Conservation (phyloP, 257 asterid genomes). For the Gardenia jasminoides region DNA sequence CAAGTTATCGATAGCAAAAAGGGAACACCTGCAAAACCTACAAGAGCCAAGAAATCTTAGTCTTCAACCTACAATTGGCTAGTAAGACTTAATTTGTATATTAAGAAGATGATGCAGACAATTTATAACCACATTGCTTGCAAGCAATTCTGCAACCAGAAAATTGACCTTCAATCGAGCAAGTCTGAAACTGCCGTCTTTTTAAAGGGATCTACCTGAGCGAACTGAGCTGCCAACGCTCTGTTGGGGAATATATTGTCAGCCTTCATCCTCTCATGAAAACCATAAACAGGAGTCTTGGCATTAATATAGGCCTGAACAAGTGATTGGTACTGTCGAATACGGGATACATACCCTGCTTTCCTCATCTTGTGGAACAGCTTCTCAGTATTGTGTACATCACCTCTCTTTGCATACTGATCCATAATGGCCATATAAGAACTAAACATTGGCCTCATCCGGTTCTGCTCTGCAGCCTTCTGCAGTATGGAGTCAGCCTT, state of each 20-base stretch:
- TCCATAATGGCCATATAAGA: constrained; percentile 53
- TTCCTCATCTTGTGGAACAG: constrained; percentile 49
- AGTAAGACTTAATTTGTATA: not conserved
- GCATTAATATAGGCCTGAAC: constrained; percentile 56
- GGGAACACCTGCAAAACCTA: not conserved
- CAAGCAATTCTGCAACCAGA: not conserved
- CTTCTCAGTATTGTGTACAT: constrained; percentile 67
- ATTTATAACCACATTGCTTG: not conserved
- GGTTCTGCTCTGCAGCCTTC: constrained; percentile 44
- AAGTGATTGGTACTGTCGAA: constrained; percentile 47
- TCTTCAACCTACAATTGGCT: not conserved
- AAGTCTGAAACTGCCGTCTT: constrained; percentile 48
- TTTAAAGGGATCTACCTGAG: constrained; percentile 43
- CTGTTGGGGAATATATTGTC: constrained; percentile 48
- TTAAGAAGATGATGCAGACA: not conserved
- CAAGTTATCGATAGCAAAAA: not conserved
- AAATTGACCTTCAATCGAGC: constrained; percentile 37
- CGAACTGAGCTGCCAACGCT: constrained; percentile 37
- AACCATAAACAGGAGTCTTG: constrained; percentile 64
- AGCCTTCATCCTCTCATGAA: constrained; percentile 67
- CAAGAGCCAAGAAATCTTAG: not conserved
- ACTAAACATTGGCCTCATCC: constrained; percentile 38
- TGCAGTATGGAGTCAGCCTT: constrained; percentile 55
- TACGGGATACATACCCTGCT: constrained; percentile 45
- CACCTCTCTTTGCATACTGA: constrained; percentile 57